Percentiles rank a stretch among this genome's conserved stretches.
Evolutionary conservation across 2,329 filamentous ascomycete species (phyloP).

Genomic region (Ophiocordyceps camponoti-floridani): DNA sequence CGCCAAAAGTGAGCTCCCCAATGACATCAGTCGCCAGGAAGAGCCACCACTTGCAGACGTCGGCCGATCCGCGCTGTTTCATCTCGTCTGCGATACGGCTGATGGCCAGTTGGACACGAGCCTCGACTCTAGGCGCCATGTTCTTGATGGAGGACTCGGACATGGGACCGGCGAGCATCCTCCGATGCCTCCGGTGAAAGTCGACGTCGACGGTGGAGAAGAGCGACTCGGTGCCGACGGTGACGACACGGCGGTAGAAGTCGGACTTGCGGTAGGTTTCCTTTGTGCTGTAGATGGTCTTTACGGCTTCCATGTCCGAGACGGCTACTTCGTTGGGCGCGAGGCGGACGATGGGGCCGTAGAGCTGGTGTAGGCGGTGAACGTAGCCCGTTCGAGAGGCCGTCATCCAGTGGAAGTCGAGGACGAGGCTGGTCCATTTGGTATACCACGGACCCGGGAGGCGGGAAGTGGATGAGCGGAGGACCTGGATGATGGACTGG

Average conservation of each 20-base stretch:
- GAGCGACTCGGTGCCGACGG: constrained; percentile 6
- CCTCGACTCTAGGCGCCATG: constrained; percentile 15
- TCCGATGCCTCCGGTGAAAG: constrained; percentile 19
- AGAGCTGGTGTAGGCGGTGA: constrained; percentile 8
- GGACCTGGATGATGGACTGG: background rate
- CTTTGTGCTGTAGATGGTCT: constrained; percentile 14
- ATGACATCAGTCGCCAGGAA: constrained; percentile 37
- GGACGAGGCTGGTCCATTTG: constrained; percentile 5
- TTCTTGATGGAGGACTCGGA: constrained; percentile 16
- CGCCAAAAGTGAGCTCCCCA: constrained; percentile 33
- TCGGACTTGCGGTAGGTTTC: constrained; percentile 9
- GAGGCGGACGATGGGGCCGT: constrained; percentile 10
- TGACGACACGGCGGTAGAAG: constrained; percentile 8
- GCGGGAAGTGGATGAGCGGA: constrained; percentile 3
- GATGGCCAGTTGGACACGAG: constrained; percentile 20
- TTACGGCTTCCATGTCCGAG: constrained; percentile 6
- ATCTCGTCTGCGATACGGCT: constrained; percentile 25
- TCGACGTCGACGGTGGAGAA: constrained; percentile 22
- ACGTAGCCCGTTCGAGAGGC: constrained; percentile 5
- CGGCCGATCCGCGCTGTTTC: constrained; percentile 13
- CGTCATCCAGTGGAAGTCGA: constrained; percentile 5
- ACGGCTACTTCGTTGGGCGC: constrained; percentile 8
- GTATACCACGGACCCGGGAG: constrained; percentile 10
- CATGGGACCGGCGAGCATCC: constrained; percentile 21
- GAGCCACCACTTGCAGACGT: constrained; percentile 34